phyloP scores from a whole-genome alignment of 2,329 filamentous ascomycete species.

The Fusarium vanettenii region DNA sequence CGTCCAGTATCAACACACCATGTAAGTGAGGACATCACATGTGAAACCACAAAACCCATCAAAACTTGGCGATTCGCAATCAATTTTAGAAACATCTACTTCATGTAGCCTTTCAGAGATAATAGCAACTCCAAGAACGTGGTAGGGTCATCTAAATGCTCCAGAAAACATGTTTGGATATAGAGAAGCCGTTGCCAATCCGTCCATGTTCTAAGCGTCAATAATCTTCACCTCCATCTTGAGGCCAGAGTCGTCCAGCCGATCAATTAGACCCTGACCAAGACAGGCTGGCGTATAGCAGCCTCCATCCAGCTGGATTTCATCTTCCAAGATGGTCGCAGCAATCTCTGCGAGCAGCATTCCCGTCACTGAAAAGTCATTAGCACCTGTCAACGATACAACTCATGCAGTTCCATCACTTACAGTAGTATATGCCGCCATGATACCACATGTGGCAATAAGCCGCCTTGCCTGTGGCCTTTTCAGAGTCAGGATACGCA shows the following conservation, averaged over 20 bases:
- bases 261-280: constrained; percentile 74
- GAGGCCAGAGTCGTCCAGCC: constrained; percentile 70
- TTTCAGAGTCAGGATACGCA: constrained; percentile 68
- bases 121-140: not conserved
- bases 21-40: not conserved
- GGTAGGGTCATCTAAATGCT: not conserved
- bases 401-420: constrained; percentile 47
- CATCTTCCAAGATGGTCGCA: constrained; percentile 72
- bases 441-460: constrained; percentile 65
- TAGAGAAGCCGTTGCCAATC: not conserved
- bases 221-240: constrained; percentile 67
- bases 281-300: constrained; percentile 79
- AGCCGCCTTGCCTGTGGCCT: constrained; percentile 59
- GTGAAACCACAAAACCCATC: not conserved
- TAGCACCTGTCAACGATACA: not conserved
- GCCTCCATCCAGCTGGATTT: constrained; percentile 71
- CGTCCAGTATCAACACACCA: not conserved
- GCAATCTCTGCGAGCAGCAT: constrained; percentile 73
- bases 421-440: constrained; percentile 74
- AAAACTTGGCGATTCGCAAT: not conserved
- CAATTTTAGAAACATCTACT: not conserved
- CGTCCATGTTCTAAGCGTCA: constrained; percentile 22
- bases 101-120: no score
- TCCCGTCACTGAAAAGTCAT: constrained; percentile 69
- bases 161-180: not conserved